A percentile compares a stretch with the other conserved stretches of the same genome.
Evolutionary conservation across 352 stramenopile genomes (phyloP).

Genomic region (Pythium coloratum): DNA sequence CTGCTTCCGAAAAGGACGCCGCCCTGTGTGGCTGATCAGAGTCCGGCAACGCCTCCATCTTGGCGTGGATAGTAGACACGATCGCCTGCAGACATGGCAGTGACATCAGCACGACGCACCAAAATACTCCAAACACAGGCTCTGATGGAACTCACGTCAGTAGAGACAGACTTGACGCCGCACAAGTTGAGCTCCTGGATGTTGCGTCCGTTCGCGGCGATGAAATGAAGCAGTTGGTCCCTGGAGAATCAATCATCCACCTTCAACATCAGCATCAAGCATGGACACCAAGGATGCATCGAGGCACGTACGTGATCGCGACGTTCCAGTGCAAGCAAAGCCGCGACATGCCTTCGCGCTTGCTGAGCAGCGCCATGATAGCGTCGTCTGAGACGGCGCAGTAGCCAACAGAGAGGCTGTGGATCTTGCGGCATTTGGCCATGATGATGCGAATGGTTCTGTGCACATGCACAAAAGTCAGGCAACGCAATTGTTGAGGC

Average conservation of each 20-base stretch:
- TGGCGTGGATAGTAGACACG: conserved; percentile 71
- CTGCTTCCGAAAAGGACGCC: conserved; percentile 3
- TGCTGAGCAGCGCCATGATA: conserved; percentile 82
- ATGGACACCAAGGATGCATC: conserved; percentile 6
- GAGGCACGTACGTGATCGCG: conserved; percentile 66
- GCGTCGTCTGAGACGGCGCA: conserved; percentile 84
- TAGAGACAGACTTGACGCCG: conserved; percentile 83
- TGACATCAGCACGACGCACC: not conserved
- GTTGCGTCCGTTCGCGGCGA: conserved; percentile 69
- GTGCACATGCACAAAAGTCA: conserved; percentile 1
- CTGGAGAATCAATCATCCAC: conserved; percentile 28
- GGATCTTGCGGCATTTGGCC: conserved; percentile 88
- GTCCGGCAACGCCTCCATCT: conserved; percentile 66
- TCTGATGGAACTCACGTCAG: conserved; percentile 50
- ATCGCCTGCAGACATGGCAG: conserved; percentile 39
- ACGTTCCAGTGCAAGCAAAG: conserved; percentile 87
- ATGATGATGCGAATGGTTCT: conserved; percentile 88
- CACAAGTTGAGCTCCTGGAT: conserved; percentile 88
- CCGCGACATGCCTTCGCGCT: conserved; percentile 75
- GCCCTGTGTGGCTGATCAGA: conserved; percentile 16
- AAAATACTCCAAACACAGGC: not conserved
- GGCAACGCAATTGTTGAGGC: not conserved
- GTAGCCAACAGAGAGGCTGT: conserved; percentile 86
- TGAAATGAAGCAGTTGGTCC: conserved; percentile 79
- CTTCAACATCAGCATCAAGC: not conserved